These are phyloP conservation scores for Spencermartinsiella europaea DNA, from an alignment of 805 yeast genomes.

Conservation along the genomic window DNA sequence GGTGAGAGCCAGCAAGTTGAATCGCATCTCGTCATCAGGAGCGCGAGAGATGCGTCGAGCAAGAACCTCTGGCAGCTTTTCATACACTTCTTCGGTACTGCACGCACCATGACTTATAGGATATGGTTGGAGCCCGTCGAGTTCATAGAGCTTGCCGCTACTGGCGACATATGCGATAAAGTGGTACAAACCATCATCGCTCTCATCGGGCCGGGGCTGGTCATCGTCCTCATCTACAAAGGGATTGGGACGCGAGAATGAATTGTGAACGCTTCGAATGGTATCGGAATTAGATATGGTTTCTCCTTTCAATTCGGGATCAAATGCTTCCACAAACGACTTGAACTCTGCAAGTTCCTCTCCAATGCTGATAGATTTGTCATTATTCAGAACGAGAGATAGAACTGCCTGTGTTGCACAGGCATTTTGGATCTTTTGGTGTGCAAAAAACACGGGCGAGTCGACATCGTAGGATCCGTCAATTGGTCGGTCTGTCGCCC, in stretches of 20 bases:
- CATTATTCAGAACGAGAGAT: slow-evolving; percentile 47
- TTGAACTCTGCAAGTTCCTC: slow-evolving; percentile 43
- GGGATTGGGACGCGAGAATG: slow-evolving; percentile 52
- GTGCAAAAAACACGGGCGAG: slow-evolving; percentile 49
- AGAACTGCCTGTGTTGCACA: slow-evolving; percentile 72
- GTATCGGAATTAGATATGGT: slow-evolving; percentile 53
- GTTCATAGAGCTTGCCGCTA: slow-evolving; percentile 47
- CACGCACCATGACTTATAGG: slow-evolving; percentile 53
- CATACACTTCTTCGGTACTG: slow-evolving; percentile 38
- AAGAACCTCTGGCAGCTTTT: slow-evolving; percentile 40
- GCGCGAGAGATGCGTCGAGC: slow-evolving; percentile 43
- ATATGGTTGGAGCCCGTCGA: slow-evolving; percentile 54
- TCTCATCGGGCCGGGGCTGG: slow-evolving; percentile 29
- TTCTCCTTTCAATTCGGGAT: slow-evolving; percentile 55
- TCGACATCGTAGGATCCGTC: slow-evolving; percentile 39
- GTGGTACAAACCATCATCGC: slow-evolving; percentile 53
- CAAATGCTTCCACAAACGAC: slow-evolving; percentile 48
- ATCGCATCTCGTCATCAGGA: slow-evolving; percentile 46
- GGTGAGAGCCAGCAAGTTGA: slow-evolving; percentile 51
- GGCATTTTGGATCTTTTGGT: slow-evolving; percentile 60
- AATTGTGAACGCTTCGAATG: slow-evolving; percentile 54
- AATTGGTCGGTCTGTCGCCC: slow-evolving; percentile 29
- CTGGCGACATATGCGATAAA: slow-evolving; percentile 50
- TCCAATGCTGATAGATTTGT: slow-evolving; percentile 42
- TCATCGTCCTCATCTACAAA: slow-evolving; percentile 40